Conservation (phyloP, 352 stramenopile genomes). For the Pythium angustatum region DNA sequence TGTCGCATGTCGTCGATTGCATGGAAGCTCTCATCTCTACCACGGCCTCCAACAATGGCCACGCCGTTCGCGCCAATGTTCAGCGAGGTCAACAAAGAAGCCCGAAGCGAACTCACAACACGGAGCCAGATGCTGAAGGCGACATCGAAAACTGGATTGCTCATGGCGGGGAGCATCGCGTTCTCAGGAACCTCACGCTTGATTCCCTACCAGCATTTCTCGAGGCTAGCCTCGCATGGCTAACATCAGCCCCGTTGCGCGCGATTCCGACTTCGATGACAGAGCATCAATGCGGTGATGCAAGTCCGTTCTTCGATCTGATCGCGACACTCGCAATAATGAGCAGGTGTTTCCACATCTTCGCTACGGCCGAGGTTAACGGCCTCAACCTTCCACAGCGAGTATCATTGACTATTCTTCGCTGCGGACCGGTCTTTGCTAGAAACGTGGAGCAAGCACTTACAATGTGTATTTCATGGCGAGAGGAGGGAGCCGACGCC, state of each 20-base stretch:
- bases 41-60: not conserved
- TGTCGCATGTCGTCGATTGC: constrained; percentile 41
- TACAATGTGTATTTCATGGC: constrained; percentile 15
- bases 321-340: constrained; percentile 41
- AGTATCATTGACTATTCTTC: constrained; percentile 30
- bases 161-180: constrained; percentile 52
- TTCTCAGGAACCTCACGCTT: constrained; percentile 67
- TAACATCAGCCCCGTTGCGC: constrained; percentile 48
- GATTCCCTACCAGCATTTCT: constrained; percentile 62
- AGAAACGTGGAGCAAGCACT: constrained; percentile 20
- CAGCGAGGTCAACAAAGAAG: not conserved
- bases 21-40: constrained; percentile 15
- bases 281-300: not conserved
- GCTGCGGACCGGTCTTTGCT: constrained; percentile 9
- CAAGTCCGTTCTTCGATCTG: constrained; percentile 44
- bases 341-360: constrained; percentile 45
- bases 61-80: not conserved
- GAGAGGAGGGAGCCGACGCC: constrained; percentile 8
- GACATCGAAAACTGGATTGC: constrained; percentile 33
- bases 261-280: constrained; percentile 11
- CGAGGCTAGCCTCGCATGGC: constrained; percentile 54
- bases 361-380: constrained; percentile 46
- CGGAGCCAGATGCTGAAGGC: constrained; percentile 39
- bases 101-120: not conserved
- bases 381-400: constrained; percentile 58